Percentiles rank a stretch among this genome's conserved stretches.
These are phyloP conservation scores for Entonaema liquescens DNA, from an alignment of 495 filamentous ascomycete species.

Conservation along the genomic window DNA sequence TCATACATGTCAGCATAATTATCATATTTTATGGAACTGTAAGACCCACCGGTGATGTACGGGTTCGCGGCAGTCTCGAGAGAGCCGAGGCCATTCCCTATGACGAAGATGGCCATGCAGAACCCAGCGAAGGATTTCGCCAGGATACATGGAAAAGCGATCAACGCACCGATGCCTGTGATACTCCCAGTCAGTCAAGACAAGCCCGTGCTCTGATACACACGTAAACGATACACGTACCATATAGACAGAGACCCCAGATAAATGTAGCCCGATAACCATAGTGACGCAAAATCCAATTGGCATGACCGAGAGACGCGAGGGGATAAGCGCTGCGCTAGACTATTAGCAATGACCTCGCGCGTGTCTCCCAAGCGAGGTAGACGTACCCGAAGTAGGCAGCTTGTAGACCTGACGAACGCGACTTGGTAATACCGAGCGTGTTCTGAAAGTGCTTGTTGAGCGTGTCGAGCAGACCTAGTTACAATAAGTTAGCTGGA, in stretches of 20 bases:
- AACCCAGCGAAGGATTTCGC: conserved; percentile 72
- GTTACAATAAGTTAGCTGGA: conserved; percentile 9
- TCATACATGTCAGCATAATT: not conserved
- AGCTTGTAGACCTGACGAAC: conserved; percentile 49
- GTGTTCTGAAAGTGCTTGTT: conserved; percentile 54
- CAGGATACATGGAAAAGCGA: conserved; percentile 47
- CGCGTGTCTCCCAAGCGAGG: not conserved
- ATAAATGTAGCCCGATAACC: conserved; percentile 72
- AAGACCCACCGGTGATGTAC: conserved; percentile 59
- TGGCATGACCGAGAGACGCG: conserved; percentile 68
- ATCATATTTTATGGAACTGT: not conserved
- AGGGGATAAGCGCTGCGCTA: conserved; percentile 63
- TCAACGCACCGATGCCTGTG: conserved; percentile 50
- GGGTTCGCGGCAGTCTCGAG: conserved; percentile 79
- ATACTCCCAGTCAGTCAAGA: not conserved
- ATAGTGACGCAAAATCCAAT: conserved; percentile 70
- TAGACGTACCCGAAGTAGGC: conserved; percentile 50
- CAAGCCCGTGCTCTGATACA: not conserved
- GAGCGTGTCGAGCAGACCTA: conserved; percentile 66
- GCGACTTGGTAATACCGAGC: conserved; percentile 45
- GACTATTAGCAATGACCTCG: conserved; percentile 4
- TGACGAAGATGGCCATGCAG: conserved; percentile 73
- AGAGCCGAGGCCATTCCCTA: conserved; percentile 72
- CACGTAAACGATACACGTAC: conserved; percentile 33
- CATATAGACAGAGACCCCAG: conserved; percentile 61